Percentiles rank a stretch among this genome's conserved stretches.
These are phyloP conservation scores for Saccharomyces uvarum DNA, from an alignment of 1,139 yeast species.

Conservation along the genomic window DNA sequence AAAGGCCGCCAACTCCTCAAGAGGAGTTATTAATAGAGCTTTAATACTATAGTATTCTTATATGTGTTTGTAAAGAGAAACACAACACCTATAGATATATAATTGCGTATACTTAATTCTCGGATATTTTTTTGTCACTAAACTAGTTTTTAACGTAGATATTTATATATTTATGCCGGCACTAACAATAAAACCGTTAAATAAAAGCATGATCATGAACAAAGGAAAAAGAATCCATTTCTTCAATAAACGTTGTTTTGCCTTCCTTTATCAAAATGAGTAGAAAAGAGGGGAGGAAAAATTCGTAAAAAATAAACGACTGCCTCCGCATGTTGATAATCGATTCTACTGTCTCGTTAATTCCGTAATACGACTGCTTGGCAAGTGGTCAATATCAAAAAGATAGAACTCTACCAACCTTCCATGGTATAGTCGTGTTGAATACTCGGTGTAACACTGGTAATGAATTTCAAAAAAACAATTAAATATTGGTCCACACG, in stretches of 20 bases:
- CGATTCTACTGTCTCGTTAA: neutral
- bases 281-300: neutral
- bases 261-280: neutral
- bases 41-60: slow-evolving; percentile 8
- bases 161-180: neutral
- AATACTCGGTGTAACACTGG: slow-evolving; percentile 95
- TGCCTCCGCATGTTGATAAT: neutral
- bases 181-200: neutral
- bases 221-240: neutral
- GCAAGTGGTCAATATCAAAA: neutral
- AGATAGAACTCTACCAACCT: slow-evolving; percentile 41
- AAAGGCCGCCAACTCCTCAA: slow-evolving; percentile 11
- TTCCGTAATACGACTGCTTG: neutral
- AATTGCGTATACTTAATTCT: neutral
- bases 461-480: slow-evolving; percentile 83
- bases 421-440: slow-evolving; percentile 97
- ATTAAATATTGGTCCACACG: slow-evolving; percentile 87
- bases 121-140: neutral
- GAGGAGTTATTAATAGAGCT: slow-evolving; percentile 33
- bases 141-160: neutral
- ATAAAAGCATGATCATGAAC: neutral
- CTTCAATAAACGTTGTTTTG: neutral
- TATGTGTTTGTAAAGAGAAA: neutral
- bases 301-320: neutral
- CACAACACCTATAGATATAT: neutral